Percentiles rank a stretch among this genome's conserved stretches.
These are phyloP conservation scores for Apiotrichum sp. DNA, from an alignment of 1,284 basidiomycete genomes.

Conservation along the genomic window DNA sequence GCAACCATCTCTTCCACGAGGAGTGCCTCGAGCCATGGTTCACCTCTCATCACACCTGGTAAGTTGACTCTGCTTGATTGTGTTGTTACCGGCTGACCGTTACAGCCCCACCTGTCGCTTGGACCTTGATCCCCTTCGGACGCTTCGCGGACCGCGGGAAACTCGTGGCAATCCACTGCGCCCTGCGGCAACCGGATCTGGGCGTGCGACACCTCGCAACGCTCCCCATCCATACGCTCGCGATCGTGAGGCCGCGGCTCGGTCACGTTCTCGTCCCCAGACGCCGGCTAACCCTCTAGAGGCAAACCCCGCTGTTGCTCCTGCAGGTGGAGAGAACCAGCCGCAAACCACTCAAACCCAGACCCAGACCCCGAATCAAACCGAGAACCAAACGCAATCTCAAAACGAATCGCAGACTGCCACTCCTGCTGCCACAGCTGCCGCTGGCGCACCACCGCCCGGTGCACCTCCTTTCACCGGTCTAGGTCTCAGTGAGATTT, in stretches of 20 bases:
- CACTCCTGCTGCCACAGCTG: not conserved
- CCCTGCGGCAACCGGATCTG: conserved; percentile 20
- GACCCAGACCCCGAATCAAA: not conserved
- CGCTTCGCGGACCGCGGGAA: conserved; percentile 25
- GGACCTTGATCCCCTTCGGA: conserved; percentile 44
- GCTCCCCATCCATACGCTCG: conserved; percentile 25
- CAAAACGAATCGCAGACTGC: not conserved
- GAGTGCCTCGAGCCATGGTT: conserved; percentile 45
- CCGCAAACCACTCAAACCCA: not conserved
- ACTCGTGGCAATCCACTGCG: conserved; percentile 22
- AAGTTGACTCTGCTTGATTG: conserved; percentile 10
- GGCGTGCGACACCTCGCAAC: conserved; percentile 14
- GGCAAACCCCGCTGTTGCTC: not conserved
- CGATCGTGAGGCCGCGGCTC: conserved; percentile 4
- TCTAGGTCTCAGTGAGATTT: not conserved
- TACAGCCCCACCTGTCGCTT: conserved; percentile 43
- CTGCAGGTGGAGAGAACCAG: not conserved
- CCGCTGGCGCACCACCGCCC: not conserved
- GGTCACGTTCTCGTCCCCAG: conserved; percentile 2
- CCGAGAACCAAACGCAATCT: not conserved
- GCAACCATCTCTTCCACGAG: conserved; percentile 45
- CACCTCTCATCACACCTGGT: conserved; percentile 42
- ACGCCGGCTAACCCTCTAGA: conserved; percentile 3
- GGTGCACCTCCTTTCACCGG: too few relatives aligned
- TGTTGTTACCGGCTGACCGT: not conserved